These are phyloP conservation scores for Favolaschia claudopus DNA, from an alignment of 768 basidiomycete species.

Conservation along the genomic window DNA sequence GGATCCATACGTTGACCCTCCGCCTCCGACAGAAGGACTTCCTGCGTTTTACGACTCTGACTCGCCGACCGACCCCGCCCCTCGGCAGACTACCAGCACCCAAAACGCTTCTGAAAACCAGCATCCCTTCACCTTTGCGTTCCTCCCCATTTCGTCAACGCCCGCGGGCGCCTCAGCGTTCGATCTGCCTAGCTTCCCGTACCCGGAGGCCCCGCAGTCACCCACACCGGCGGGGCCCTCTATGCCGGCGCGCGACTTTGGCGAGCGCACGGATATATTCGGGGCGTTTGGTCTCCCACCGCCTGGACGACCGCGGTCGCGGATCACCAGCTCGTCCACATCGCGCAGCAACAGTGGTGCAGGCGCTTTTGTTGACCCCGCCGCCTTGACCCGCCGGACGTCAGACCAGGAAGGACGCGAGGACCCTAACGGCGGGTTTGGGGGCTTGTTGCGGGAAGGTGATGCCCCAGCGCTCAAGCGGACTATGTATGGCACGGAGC, in stretches of 20 bases:
- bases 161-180: slow-evolving; percentile 55
- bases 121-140: slow-evolving; percentile 60
- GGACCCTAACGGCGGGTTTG: slow-evolving; percentile 47
- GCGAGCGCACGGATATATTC: slow-evolving; percentile 54
- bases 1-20: slow-evolving; percentile 48
- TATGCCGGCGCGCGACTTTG: slow-evolving; percentile 34
- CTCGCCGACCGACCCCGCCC: slow-evolving; percentile 45
- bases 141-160: slow-evolving; percentile 59
- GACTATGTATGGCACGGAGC: slow-evolving; percentile 87
- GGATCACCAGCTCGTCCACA: slow-evolving; percentile 40
- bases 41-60: slow-evolving; percentile 58
- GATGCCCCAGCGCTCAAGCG: slow-evolving; percentile 58
- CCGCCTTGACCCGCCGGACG: slow-evolving; percentile 42
- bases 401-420: slow-evolving; percentile 30
- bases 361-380: slow-evolving; percentile 50
- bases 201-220: slow-evolving; percentile 65
- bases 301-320: slow-evolving; percentile 48
- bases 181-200: slow-evolving; percentile 52
- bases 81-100: slow-evolving; percentile 49
- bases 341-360: slow-evolving; percentile 33
- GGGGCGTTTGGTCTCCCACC: slow-evolving; percentile 54
- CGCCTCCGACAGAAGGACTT: slow-evolving; percentile 59
- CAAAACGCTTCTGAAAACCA: slow-evolving; percentile 62
- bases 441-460: slow-evolving; percentile 37
- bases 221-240: slow-evolving; percentile 57